Evolutionary conservation across 306 rosid genomes (phyloP).

Genomic region (Corylus americana): DNA sequence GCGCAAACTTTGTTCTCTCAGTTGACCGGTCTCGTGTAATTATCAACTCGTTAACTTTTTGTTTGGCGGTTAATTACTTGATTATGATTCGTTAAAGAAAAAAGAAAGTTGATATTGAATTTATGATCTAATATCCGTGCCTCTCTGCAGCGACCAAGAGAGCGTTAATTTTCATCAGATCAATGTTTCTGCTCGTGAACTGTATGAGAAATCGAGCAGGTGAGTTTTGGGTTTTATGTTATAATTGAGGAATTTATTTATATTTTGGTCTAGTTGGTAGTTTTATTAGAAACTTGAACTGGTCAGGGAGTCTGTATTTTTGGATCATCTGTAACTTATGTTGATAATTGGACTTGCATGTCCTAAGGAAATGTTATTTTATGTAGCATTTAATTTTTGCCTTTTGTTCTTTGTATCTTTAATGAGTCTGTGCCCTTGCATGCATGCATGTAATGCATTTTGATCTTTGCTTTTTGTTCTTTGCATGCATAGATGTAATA

Average conservation of each 20-base stretch:
- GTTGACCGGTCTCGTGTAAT: conserved; percentile 19
- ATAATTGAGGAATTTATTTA: neutral
- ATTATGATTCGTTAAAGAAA: neutral
- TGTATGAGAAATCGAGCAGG: conserved; percentile 27
- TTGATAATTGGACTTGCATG: neutral
- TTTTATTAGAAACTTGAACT: neutral
- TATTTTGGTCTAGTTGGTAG: neutral
- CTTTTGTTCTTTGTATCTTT: no score
- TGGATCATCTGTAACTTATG: neutral
- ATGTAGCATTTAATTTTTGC: neutral
- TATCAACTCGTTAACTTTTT: neutral
- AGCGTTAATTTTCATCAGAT: conserved; percentile 23
- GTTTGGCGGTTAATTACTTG: neutral
- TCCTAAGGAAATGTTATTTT: neutral
- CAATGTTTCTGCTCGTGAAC: conserved; percentile 15
- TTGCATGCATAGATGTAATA: neutral
- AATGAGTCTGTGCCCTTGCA: neutral
- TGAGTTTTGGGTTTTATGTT: neutral
- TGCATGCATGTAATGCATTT: neutral
- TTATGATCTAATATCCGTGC: neutral
- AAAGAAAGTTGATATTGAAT: neutral
- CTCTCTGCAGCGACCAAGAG: conserved; percentile 16
- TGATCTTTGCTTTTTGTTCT: neutral
- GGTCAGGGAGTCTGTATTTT: neutral
- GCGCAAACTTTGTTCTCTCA: conserved; percentile 15